Evolutionary conservation across 257 asterid genomes (phyloP), one percentile per base, ranked within the genome.

Genomic region (Forsythia viridissima): DNA sequence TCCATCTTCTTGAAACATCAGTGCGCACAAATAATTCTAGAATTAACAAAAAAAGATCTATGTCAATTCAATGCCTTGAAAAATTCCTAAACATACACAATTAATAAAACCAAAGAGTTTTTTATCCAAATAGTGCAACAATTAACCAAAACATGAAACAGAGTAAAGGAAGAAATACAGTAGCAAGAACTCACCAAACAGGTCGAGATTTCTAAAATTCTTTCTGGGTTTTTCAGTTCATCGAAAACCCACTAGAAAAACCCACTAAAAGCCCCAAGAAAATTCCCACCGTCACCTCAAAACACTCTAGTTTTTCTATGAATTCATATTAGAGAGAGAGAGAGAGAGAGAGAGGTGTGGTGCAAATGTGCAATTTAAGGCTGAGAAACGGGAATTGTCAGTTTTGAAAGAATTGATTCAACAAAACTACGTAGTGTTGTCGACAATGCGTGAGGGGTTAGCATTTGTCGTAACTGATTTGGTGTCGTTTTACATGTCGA

Each of bases 1-100:
- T 82, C 97, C 96, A 70, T 94, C 99, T 77, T 93, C 99, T 87
- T 90, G 97, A 87, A 91, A 83, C 99, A 92, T 94, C 76, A 74
- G 77, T 65, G 79, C 75, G 46, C 42, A 74, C 52, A 66, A 42
- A 57, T 75, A 18, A 11, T 2, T 48, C 57, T 8, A 65, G 3
- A 70, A 79, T 13, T 43, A 48, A 38, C 80, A 81, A 48, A 38
- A 36, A 61, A 68, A 61, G 73, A 48, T 36, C 37, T 59, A 20
- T 59, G 12, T n/a, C 21, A 13, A 48, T 48, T 48, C 12, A 48
- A 48, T 48, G 57, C n/a, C 2, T 48, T n/a, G 20, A 15, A 70
- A 72, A 66, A 79, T 34, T 65, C 37, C 36, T 38, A 10, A 80
- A 43, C 71, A 3, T 46, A 65, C 36, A 74, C 70, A 44, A 42